Base-by-base conservation (phyloP, 345 rosid genomes). In the Geranium rotundifolium region DNA sequence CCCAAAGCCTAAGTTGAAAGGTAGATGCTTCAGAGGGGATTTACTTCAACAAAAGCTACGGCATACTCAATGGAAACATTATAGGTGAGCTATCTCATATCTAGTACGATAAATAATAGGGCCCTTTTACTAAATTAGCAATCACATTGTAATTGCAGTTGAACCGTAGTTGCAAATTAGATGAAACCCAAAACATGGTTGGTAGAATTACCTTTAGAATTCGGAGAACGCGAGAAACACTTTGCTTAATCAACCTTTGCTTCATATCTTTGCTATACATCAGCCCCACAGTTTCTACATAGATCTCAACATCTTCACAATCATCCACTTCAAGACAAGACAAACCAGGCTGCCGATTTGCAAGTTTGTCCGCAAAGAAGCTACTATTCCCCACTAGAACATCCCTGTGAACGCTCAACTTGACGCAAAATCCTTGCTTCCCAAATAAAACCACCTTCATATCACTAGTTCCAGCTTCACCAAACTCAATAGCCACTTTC, bases 211-310 rank as follows among this genome's bases (percentile, higher is more conserved):
- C 98, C 97, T 87, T 87, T 59, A 93, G 95, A 63, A 93, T 74
- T 56, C 90, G 89, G 46, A 93, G 96, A 41, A 87, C 95, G 27
- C 95, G 87, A 16, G 83, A 69, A 41, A 93, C 97, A 63, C 81
- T 90, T 77, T 90, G 96, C 77, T 93, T 93, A 79, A 90, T 82
- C 14, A 93, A 75, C 46, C 96, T 76, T 73, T 87, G 99, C 77
- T 84, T 93, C 90, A 90, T 81, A n/a, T 93, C 99, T 70, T 83
- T 88, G 78, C 97, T 85, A 71, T 93, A 93, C 99, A 93, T 93
- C 29, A 93, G 79, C 5, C 97, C 96, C 67, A 93, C 84, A 23
- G 97, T 86, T 77, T 93, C 99, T 29, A 93, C 91, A 72, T 93
- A 87, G 50, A 82, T 86, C 76, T 93, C 99, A 20, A 85, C 82